Conservation (phyloP, 805 yeast species). For the Saitoella complicata region DNA sequence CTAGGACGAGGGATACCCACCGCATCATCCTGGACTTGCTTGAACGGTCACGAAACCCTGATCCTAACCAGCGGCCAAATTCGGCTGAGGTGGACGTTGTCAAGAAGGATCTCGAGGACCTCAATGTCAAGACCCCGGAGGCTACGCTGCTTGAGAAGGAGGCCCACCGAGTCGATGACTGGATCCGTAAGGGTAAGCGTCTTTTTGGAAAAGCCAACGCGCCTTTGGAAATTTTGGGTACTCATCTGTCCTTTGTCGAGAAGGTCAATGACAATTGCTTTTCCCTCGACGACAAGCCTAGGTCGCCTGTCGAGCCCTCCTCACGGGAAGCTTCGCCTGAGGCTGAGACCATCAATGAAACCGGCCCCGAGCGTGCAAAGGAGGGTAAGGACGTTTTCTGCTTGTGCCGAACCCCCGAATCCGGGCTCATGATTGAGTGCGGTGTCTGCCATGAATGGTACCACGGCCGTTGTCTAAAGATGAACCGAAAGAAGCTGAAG, state of each 20-base stretch:
- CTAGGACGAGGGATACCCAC: conserved; percentile 7
- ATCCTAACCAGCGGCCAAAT: conserved; percentile 20
- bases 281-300: conserved; percentile 15
- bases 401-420: conserved; percentile 40
- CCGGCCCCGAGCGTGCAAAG: conserved; percentile 18
- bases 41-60: conserved; percentile 18
- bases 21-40: conserved; percentile 9
- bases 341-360: conserved; percentile 46
- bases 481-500: conserved; percentile 14
- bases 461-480: conserved; percentile 65
- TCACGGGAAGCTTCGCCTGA: conserved; percentile 36
- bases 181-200: conserved; percentile 23
- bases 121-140: conserved; percentile 12
- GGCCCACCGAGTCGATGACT: conserved; percentile 21
- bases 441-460: conserved; percentile 81
- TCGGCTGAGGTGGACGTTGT: conserved; percentile 18
- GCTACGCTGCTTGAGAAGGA: conserved; percentile 13
- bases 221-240: conserved; percentile 18
- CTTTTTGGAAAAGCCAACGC: conserved; percentile 25
- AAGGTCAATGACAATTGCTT: conserved; percentile 15
- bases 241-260: conserved; percentile 16
- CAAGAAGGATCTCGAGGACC: conserved; percentile 14
- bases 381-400: conserved; percentile 28
- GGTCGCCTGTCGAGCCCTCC: conserved; percentile 4
- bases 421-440: conserved; percentile 80